Percentiles rank a stretch among this genome's conserved stretches.
Conservation (phyloP, 768 basidiomycete species). For the Leccinellum rugosiceps region DNA sequence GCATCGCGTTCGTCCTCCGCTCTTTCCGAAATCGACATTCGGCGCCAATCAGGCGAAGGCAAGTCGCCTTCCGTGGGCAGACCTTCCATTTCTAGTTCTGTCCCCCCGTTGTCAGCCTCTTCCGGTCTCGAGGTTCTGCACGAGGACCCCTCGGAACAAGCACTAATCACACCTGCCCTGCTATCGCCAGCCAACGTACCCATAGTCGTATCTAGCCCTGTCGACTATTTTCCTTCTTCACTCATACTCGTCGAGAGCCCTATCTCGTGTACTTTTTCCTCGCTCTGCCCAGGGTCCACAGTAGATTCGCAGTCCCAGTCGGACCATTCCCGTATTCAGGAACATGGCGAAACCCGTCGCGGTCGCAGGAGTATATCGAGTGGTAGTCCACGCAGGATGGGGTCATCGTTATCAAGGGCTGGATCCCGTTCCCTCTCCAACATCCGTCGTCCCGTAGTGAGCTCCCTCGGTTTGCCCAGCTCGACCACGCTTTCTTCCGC, state of each 20-base stretch:
- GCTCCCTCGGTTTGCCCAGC: constrained; percentile 25
- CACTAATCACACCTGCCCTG: constrained; percentile 12
- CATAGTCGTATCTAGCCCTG: constrained; percentile 20
- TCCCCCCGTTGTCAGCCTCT: constrained; percentile 22
- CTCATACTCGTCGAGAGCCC: constrained; percentile 21
- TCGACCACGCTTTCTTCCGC: constrained; percentile 18
- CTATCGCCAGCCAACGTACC: neutral
- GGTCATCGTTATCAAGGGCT: constrained; percentile 23
- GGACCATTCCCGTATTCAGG: constrained; percentile 4
- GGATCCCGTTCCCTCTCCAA: constrained; percentile 41
- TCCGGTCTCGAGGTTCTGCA: constrained; percentile 28
- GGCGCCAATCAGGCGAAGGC: constrained; percentile 10
- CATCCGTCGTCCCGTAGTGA: constrained; percentile 44
- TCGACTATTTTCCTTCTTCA: constrained; percentile 5
- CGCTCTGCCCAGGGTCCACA: constrained; percentile 14
- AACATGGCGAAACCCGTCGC: constrained; percentile 16
- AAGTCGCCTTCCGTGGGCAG: constrained; percentile 7
- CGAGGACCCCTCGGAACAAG: constrained; percentile 27
- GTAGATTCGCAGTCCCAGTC: constrained; percentile 13
- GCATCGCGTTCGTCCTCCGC: constrained; percentile 2
- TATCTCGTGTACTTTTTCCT: constrained; percentile 23
- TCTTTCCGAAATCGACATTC: neutral
- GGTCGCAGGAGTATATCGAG: constrained; percentile 19
- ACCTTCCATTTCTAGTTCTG: constrained; percentile 23
- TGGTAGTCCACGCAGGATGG: constrained; percentile 10